Base-by-base conservation (phyloP, 2,329 filamentous ascomycete species). In the Exutisphaerella laricina region DNA sequence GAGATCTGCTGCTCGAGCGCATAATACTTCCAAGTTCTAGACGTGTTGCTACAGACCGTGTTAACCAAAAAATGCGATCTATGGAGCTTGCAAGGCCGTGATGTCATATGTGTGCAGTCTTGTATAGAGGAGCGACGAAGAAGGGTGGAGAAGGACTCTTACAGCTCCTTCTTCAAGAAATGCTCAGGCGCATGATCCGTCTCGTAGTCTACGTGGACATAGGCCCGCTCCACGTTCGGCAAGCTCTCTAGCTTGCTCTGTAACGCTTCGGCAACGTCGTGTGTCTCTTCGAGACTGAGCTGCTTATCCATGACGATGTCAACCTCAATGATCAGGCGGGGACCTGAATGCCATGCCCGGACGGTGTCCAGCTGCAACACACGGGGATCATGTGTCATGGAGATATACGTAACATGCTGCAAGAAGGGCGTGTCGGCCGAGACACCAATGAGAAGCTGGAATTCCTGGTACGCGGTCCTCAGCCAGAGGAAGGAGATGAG, bases 181-280 rank as follows among this genome's bases (percentile, higher is more conserved):
- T 83, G 89, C 70, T 96, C 89, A 0, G 90, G 90, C 65, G 92
- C 89, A 66, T 97, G 92, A 13, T 84, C 88, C 3, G 89, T 96
- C 70, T 97, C 92, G 58, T 94, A 97, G 65, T 98, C 92, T 13
- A 96, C 89, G 64, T 98, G 92, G 14, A 97, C 92, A 62, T 96
- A 97, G 0, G 88, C 88, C 46, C 92, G 73, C 74, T 97, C 92
- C 7, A 97, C 82, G 61, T 95, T 84, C 0, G 92, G 90, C 50
- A 98, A 67, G 43, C 82, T 85, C 74, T 98, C 92, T 2, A 97
- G 73, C 71, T 97, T 97, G 50, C 85, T 85, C 72, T 98, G 92
- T 57, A 98, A 73, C 57, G 84, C 88, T 67, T 98, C 92, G 0
- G 92, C 90, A 9, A 96, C 79, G 60, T 98, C 92, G 64, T 98